Percentiles rank a stretch among this genome's conserved stretches.
These are phyloP conservation scores for Scheffersomyces titani DNA, from an alignment of 1,139 yeast genomes.

Conservation along the genomic window DNA sequence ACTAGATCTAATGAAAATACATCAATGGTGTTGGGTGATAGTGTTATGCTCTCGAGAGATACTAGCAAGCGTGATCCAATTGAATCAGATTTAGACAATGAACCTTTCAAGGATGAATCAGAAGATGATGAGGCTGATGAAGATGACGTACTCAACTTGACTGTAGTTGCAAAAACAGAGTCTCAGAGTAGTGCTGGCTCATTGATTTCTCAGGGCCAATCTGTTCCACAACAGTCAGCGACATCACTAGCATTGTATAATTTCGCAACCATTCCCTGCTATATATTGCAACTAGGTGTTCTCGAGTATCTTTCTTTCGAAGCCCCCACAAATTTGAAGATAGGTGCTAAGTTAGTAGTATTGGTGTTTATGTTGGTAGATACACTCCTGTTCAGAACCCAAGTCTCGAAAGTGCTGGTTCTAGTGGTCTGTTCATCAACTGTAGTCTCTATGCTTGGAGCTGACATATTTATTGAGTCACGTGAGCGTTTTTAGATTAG, in stretches of 20 bases:
- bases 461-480: neutral
- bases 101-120: constrained; percentile 1
- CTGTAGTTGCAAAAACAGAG: neutral
- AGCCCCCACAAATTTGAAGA: neutral
- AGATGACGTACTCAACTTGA: neutral
- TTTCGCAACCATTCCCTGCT: neutral
- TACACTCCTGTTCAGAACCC: neutral
- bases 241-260: neutral
- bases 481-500: neutral
- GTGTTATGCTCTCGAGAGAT: neutral
- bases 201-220: neutral
- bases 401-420: neutral
- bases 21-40: neutral
- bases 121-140: neutral
- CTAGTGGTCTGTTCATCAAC: neutral
- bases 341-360: neutral
- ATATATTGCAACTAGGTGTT: neutral
- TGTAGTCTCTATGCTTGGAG: constrained; percentile 4
- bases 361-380: neutral
- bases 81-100: neutral
- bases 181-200: neutral
- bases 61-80: constrained; percentile 3
- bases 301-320: neutral
- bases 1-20: neutral
- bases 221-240: neutral